Base-by-base conservation (phyloP, 805 yeast genomes). In the Candida loeiensis region DNA sequence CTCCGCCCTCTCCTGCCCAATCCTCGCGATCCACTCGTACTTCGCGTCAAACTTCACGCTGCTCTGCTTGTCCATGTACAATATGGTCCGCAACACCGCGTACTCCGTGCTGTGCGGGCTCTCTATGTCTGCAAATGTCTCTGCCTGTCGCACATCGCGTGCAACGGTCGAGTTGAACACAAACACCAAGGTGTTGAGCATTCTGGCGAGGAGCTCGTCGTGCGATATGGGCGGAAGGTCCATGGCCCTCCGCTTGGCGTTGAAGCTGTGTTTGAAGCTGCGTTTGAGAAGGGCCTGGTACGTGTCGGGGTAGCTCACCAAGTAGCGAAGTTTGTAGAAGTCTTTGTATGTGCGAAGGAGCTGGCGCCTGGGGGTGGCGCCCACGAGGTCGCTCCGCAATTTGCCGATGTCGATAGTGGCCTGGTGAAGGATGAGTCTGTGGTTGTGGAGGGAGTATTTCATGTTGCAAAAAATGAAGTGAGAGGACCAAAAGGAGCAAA, bases 101-200 rank as follows among this genome's bases (percentile, higher is more conserved):
- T 40, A 39, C 37, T 64, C 70, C 3, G 50, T 41, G 17, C 44
- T 41, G 7, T 45, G 55, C 15, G 41, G 44, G 5, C 48, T 17
- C 17, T 47, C 42, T 3, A 52, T 25, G 33, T 60, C 27, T 12
- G 9, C n/a, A 11, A 25, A 4, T 6, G 44, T 49, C 9, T 30
- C 21, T 28, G 20, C 12, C 44, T 33, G 38, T n/a, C n/a, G n/a
- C n/a, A n/a, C n/a, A n/a, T n/a, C n/a, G n/a, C n/a, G n/a, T 35
- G 20, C 32, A 2, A 60, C 66, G 0, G 66, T 56, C 3, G 65
- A 49, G 42, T 64, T 64, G 39, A 55, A 57, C 4, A 62, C 61
- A 47, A 64, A 64, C 17, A 50, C 55, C 6, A 58, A 39, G 1
- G 68, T 58, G 39, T 63, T 61, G 11, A 50, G 28, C 20, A 58